A percentile compares a stretch with the other conserved stretches of the same genome.
Evolutionary conservation across 257 asterid genomes (phyloP).

Genomic region (Scutellaria minor): DNA sequence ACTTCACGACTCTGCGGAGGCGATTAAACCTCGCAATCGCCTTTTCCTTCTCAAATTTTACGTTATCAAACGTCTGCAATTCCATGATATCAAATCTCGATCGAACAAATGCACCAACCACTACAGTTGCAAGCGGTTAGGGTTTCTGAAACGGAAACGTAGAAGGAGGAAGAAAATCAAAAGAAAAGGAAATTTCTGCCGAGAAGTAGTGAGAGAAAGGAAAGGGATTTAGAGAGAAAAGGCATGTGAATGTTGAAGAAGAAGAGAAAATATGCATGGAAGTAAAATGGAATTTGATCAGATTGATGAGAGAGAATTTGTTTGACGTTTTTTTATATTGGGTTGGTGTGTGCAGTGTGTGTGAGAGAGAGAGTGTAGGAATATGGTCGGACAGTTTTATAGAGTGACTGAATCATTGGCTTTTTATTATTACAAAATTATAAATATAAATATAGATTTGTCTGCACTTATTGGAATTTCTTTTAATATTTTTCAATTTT

Average conservation of each 20-base stretch:
- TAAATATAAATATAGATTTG: background rate
- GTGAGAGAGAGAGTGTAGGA: conserved; percentile 20
- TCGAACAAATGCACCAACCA: no score
- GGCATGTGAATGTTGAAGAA: conserved; percentile 32
- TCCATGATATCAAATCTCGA: conserved; percentile 29
- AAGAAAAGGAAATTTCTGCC: no score
- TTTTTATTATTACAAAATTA: background rate
- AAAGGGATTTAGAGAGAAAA: conserved; percentile 12
- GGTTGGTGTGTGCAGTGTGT: conserved; percentile 23
- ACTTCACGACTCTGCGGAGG: conserved; percentile 41
- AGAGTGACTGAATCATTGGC: conserved; percentile 28
- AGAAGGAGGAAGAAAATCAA: background rate
- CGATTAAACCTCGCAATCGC: conserved; percentile 56
- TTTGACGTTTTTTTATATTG: conserved; percentile 24
- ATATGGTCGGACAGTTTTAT: conserved; percentile 30
- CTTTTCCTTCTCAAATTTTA: conserved; percentile 48
- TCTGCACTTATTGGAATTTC: background rate
- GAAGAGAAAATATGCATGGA: conserved; percentile 27
- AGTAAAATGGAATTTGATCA: conserved; percentile 27
- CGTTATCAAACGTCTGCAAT: conserved; percentile 31
- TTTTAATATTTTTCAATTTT: background rate
- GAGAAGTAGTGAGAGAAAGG: no score
- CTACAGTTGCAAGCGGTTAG: no score
- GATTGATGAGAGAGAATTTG: background rate
- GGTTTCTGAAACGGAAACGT: background rate